phyloP scores from a whole-genome alignment of 2,329 filamentous ascomycete species.

The Fusarium fujikuroi region DNA sequence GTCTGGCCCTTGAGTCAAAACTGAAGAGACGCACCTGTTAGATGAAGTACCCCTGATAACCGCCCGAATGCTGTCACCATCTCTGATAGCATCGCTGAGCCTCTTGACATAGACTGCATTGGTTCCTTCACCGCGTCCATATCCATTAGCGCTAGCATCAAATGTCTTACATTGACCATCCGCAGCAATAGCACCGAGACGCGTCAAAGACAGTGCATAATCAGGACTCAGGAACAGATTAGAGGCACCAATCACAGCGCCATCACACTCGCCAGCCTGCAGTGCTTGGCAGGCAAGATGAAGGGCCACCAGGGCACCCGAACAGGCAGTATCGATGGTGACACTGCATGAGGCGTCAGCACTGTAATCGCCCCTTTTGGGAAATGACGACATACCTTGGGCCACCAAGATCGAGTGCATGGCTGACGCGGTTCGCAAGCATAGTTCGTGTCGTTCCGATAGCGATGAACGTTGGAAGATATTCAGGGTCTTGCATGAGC shows the following conservation, averaged over 20 bases:
- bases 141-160: slow-evolving; percentile 60
- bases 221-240: slow-evolving; percentile 46
- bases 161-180: slow-evolving; percentile 57
- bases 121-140: slow-evolving; percentile 68
- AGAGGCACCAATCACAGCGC: slow-evolving; percentile 48
- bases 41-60: slow-evolving; percentile 60
- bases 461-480: slow-evolving; percentile 41
- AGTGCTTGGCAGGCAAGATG: slow-evolving; percentile 53
- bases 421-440: slow-evolving; percentile 42
- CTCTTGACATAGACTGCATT: slow-evolving; percentile 65
- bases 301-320: slow-evolving; percentile 55
- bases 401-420: slow-evolving; percentile 40
- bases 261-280: slow-evolving; percentile 46
- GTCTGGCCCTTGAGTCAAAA: rapidly evolving
- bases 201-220: slow-evolving; percentile 40
- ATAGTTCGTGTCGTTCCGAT: slow-evolving; percentile 43
- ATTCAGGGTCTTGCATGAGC: slow-evolving; percentile 41
- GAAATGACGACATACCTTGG: slow-evolving; percentile 31
- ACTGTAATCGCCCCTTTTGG: background rate
- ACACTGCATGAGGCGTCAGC: slow-evolving; percentile 46
- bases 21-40: slow-evolving; percentile 49
- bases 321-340: slow-evolving; percentile 60
- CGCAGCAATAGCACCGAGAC: slow-evolving; percentile 43
- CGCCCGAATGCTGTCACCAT: slow-evolving; percentile 62
- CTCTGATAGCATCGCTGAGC: slow-evolving; percentile 61